phyloP scores from a whole-genome alignment of 106 monocot genomes.

The Dendrobium chrysotoxum region DNA sequence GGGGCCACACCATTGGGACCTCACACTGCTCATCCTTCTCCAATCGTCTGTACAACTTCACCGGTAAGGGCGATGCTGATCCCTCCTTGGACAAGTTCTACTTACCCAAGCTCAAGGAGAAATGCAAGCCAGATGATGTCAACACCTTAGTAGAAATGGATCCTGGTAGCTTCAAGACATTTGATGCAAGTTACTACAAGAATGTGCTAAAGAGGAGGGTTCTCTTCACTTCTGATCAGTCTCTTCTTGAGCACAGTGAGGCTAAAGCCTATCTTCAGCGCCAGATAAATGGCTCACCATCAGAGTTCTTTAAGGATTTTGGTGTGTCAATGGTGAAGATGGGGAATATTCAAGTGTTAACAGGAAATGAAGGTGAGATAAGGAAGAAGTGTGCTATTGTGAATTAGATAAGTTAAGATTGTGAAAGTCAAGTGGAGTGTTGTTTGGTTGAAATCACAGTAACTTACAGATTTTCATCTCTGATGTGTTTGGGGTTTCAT shows the following conservation, averaged over 20 bases:
- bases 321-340: slow-evolving; percentile 44
- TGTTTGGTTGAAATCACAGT: not conserved
- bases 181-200: slow-evolving; percentile 40
- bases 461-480: not conserved
- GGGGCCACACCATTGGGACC: slow-evolving; percentile 45
- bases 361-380: slow-evolving; percentile 44
- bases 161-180: slow-evolving; percentile 42
- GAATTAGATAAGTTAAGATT: slow-evolving; percentile 12
- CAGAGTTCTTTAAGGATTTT: slow-evolving; percentile 21
- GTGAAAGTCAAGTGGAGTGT: not conserved
- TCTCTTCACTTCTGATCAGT: slow-evolving; percentile 39
- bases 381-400: slow-evolving; percentile 41
- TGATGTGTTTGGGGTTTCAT: not conserved
- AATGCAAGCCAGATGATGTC: slow-evolving; percentile 34
- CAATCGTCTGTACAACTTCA: slow-evolving; percentile 50
- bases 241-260: slow-evolving; percentile 21
- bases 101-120: slow-evolving; percentile 25
- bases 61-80: slow-evolving; percentile 32
- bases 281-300: not conserved
- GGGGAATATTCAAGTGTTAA: slow-evolving; percentile 34
- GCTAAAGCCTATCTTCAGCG: slow-evolving; percentile 11
- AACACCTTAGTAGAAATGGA: slow-evolving; percentile 44
- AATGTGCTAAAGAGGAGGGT: slow-evolving; percentile 26
- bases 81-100: slow-evolving; percentile 40
- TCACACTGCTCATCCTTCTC: slow-evolving; percentile 32